phyloP scores from a whole-genome alignment of 345 rosid genomes.

The Physaria fendleri region DNA sequence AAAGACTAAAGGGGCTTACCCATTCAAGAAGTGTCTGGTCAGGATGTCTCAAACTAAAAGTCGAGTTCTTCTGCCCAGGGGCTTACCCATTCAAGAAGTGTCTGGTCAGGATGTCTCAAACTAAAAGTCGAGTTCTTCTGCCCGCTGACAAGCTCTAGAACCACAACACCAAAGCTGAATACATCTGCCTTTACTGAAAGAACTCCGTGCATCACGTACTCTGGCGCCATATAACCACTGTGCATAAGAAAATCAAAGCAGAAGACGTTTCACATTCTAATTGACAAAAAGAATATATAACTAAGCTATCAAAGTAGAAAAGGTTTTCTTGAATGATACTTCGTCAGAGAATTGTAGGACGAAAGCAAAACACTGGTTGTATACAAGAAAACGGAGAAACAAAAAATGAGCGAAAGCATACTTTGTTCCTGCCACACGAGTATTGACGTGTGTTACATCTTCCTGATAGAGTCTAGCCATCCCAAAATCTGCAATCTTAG shows the following conservation, averaged over 20 bases:
- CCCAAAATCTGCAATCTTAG: constrained; percentile 98
- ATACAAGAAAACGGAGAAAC: too few relatives aligned
- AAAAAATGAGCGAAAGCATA: too few relatives aligned
- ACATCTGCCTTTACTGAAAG: constrained; percentile 84
- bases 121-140: constrained; percentile 61
- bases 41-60: constrained; percentile 40
- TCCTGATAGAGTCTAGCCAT: constrained; percentile 99
- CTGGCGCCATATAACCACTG: constrained; percentile 99
- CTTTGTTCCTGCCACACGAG: constrained; percentile 96
- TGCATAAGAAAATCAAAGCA: not conserved
- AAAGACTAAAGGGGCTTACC: constrained; percentile 42
- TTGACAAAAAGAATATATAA: too few relatives aligned
- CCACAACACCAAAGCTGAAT: constrained; percentile 94
- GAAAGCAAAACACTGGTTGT: too few relatives aligned
- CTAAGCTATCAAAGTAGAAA: too few relatives aligned
- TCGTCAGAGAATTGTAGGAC: too few relatives aligned
- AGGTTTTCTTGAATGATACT: too few relatives aligned
- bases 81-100: constrained; percentile 95
- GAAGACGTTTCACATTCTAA: not conserved
- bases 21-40: constrained; percentile 78
- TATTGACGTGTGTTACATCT: constrained; percentile 78
- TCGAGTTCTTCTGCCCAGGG: constrained; percentile 73
- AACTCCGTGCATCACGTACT: constrained; percentile 77
- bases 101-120: constrained; percentile 41
- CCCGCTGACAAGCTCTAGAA: constrained; percentile 80